Evolutionary conservation across 352 stramenopile species (phyloP).

Genomic region (Pythium vanterpoolii): DNA sequence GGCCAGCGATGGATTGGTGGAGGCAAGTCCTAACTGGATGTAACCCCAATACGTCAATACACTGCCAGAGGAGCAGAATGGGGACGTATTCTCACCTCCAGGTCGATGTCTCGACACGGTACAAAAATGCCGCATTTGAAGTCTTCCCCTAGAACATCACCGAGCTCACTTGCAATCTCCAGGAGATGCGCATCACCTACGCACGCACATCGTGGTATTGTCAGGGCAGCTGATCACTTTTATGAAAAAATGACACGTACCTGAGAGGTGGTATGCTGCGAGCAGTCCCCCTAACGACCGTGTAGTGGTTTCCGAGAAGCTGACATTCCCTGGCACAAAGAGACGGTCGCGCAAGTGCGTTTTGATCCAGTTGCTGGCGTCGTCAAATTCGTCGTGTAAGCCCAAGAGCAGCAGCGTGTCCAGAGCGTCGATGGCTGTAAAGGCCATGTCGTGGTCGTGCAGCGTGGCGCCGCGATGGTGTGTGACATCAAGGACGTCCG

Average conservation of each 20-base stretch:
- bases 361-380: slow-evolving; percentile 53
- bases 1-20: slow-evolving; percentile 32
- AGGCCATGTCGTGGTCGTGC: slow-evolving; percentile 59
- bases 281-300: slow-evolving; percentile 54
- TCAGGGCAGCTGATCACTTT: neutral
- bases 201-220: neutral
- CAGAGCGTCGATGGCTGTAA: slow-evolving; percentile 59
- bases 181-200: slow-evolving; percentile 43
- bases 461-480: slow-evolving; percentile 20
- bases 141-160: slow-evolving; percentile 25
- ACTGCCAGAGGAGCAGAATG: neutral
- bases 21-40: neutral
- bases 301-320: slow-evolving; percentile 63
- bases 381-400: slow-evolving; percentile 56
- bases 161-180: slow-evolving; percentile 35
- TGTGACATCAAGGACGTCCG: slow-evolving; percentile 37
- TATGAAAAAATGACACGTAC: slow-evolving; percentile 9
- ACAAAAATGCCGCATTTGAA: slow-evolving; percentile 37
- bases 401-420: slow-evolving; percentile 70
- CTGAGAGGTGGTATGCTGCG: slow-evolving; percentile 50
- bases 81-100: slow-evolving; percentile 27
- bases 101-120: slow-evolving; percentile 37
- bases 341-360: slow-evolving; percentile 35
- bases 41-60: neutral
- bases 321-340: slow-evolving; percentile 35